phyloP scores from a whole-genome alignment of 108 stramenopile species.

The Fragilaria crotonensis region DNA sequence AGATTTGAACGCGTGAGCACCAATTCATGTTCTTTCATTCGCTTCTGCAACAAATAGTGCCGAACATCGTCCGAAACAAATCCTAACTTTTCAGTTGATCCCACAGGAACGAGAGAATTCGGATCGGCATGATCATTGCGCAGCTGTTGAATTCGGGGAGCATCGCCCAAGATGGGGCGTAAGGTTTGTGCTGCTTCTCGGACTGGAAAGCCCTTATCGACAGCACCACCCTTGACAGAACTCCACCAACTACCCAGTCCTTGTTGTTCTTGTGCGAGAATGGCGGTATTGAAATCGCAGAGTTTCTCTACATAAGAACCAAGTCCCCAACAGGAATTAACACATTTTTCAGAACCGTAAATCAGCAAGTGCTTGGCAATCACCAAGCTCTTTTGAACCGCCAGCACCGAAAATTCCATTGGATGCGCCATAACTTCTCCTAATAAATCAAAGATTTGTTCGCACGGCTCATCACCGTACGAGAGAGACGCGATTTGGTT shows the following conservation, averaged over 20 bases:
- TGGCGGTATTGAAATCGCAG: slow-evolving; percentile 42
- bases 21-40: slow-evolving; percentile 32
- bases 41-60: slow-evolving; percentile 23
- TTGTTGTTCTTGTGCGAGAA: slow-evolving; percentile 33
- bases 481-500: slow-evolving; percentile 54
- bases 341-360: slow-evolving; percentile 44
- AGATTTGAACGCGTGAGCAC: slow-evolving; percentile 35
- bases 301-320: slow-evolving; percentile 21
- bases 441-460: slow-evolving; percentile 45
- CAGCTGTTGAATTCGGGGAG: slow-evolving; percentile 24
- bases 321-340: slow-evolving; percentile 31
- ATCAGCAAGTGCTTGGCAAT: slow-evolving; percentile 37
- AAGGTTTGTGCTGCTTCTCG: slow-evolving; percentile 39
- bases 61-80: slow-evolving; percentile 54
- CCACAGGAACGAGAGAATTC: slow-evolving; percentile 50
- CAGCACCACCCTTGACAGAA: slow-evolving; percentile 48
- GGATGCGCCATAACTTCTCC: slow-evolving; percentile 26
- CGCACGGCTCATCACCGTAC: slow-evolving; percentile 35
- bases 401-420: slow-evolving; percentile 25
- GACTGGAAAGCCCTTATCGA: slow-evolving; percentile 51
- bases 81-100: slow-evolving; percentile 25
- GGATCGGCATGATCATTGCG: slow-evolving; percentile 41
- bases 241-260: slow-evolving; percentile 21
- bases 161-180: slow-evolving; percentile 21
- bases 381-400: slow-evolving; percentile 44